Evolutionary conservation across 352 stramenopile genomes (phyloP).

Genomic region (Plasmopara viticola): DNA sequence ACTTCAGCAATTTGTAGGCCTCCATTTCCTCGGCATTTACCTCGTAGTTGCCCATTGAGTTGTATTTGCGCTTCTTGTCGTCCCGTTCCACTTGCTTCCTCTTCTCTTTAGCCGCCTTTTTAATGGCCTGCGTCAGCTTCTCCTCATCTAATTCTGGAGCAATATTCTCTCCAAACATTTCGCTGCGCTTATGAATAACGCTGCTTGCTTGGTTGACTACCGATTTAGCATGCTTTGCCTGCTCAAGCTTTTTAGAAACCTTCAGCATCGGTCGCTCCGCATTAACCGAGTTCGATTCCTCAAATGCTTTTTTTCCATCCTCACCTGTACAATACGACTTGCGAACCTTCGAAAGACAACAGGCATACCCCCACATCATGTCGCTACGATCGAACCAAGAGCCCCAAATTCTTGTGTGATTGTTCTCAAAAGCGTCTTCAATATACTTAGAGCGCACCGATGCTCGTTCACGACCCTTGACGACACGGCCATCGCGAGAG

Average conservation of each 20-base stretch:
- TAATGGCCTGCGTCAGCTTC: constrained; percentile 83
- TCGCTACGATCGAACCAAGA: constrained; percentile 95
- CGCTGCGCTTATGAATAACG: constrained; percentile 55
- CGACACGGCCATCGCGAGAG: constrained; percentile 85
- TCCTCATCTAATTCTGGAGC: constrained; percentile 64
- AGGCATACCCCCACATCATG: constrained; percentile 96
- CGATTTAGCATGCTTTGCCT: constrained; percentile 7
- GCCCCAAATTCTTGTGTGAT: constrained; percentile 96
- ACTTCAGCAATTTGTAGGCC: constrained; percentile 90
- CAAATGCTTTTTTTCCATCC: constrained; percentile 86
- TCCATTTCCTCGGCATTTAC: constrained; percentile 96
- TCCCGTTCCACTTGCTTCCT: constrained; percentile 39
- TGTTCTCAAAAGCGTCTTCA: constrained; percentile 94
- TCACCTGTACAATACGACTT: constrained; percentile 95
- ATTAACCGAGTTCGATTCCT: constrained; percentile 62
- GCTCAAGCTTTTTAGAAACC: constrained; percentile 16
- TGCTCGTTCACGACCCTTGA: constrained; percentile 74
- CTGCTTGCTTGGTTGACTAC: constrained; percentile 1
- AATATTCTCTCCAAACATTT: constrained; percentile 90
- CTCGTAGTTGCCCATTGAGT: constrained; percentile 86
- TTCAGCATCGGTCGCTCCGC: constrained; percentile 51
- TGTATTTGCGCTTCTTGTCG: constrained; percentile 92
- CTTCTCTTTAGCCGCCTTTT: constrained; percentile 66
- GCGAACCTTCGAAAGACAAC: constrained; percentile 92
- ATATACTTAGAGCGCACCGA: constrained; percentile 95